Evolutionary conservation across 106 monocot species (phyloP), one percentile per base, ranked within the genome.

Genomic region (Hemerocallis citrina): DNA sequence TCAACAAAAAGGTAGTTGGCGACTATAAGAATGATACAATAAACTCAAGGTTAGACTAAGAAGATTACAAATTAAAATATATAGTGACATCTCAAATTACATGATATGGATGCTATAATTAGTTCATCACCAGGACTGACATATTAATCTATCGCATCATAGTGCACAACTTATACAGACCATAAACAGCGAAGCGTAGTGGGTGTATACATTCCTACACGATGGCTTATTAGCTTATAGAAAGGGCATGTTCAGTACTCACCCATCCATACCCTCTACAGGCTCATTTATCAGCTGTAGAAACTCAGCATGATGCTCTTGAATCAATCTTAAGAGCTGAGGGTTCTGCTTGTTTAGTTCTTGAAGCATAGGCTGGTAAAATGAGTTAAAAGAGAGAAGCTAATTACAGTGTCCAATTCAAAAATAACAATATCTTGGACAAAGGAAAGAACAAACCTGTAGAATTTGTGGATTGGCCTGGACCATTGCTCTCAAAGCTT

Each of bases 391-490:
- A 10, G 1, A 17, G 15, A 31, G 2, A 61, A 59, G 42, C 16
- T 15, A 44, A 36, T 35, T 21, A 15, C 0, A 36, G 8, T 62
- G 4, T n/a, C 9, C 28, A 44, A 56, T 29, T 3, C 29, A 16
- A 43, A 41, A 13, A 39, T 47, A 47, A 47, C 37, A n/a, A 31
- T 10, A 2, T 17, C 24, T 15, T 0, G n/a, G 21, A 16, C 5
- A 41, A 16, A n/a, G 10, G n/a, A 62, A 31, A 30, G 16, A 8
- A 44, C 37, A 45, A 55, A 96, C 96, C 96, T 91, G 96, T 50
- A 96, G 72, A 25, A 96, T 87, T 77, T 96, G 96, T 50, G 96
- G 96, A 68, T 96, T 96, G 65, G 86, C 84, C 73, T 96, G 96
- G 30, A 90, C 90, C 96, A 96, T 87, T 30, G 89, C 76, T 32